Evolutionary conservation across 2,329 filamentous ascomycete genomes (phyloP), one percentile per base, ranked within the genome.

Genomic region (Colletotrichum spinosum): DNA sequence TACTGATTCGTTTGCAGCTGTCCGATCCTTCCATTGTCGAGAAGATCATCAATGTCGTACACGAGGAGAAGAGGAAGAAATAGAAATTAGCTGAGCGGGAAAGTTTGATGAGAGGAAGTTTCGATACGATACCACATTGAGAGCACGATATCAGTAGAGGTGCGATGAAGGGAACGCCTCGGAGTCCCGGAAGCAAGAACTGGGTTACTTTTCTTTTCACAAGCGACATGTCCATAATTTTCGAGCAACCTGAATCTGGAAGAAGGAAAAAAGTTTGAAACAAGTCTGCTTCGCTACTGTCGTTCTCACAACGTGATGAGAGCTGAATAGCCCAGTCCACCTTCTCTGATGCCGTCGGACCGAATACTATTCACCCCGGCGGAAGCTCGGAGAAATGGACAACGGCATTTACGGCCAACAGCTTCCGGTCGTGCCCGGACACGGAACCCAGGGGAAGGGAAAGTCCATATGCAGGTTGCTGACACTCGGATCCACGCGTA

Each of bases 1-100:
- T 17, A 52, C 69, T 70, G 63, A 71, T 48, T 56, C 10, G n/a
- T 39, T 15, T 25, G 44, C 71, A 97, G 90, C 87, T 98, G 56
- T 96, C 93, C 66, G 94, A 99, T 78, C 96, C 96, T 51, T 88
- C 84, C 66, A 90, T 98, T 33, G 95, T 99, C 34, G 89, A 91
- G 52, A 95, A 90, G 82, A 97, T 99, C 75, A 97, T 98, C 77
- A 81, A 87, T 68, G 88, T 85, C 51, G 95, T 97, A 57, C 91
- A 95, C 72, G 84, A 87, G 70, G 77, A 82, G 53, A 83, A 82
- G 55, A 83, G 78, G 76, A 84, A 83, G 77, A 86, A 86, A 77
- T 86, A 78, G 25, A 25, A 25, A 79, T 57, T 67, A 6, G 33
- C 34, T 39, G 8, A 34, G 15, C 13, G 8, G 2, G 17, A 52